Conservation (phyloP, 495 filamentous ascomycete species). For the Barbatosphaeria neglecta region DNA sequence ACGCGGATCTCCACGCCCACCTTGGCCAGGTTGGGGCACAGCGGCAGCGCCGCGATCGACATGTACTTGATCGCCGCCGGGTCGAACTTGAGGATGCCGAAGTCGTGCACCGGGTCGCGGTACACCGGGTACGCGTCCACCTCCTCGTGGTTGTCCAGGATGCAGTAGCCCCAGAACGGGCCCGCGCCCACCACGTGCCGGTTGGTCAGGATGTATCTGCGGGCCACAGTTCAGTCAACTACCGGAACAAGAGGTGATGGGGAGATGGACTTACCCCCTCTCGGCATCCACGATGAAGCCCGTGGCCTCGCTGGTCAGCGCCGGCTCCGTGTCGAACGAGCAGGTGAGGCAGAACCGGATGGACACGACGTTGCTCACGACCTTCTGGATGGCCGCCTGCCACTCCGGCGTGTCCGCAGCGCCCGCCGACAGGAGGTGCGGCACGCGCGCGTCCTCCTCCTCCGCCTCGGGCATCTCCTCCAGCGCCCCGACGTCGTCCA, state of each 20-base stretch:
- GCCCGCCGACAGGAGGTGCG: constrained; percentile 33
- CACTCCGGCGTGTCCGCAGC: constrained; percentile 85
- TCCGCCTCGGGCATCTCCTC: constrained; percentile 4
- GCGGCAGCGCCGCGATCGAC: constrained; percentile 64
- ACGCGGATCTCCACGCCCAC: constrained; percentile 92
- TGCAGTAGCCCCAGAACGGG: constrained; percentile 93
- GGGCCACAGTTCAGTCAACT: constrained; percentile 12
- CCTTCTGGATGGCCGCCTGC: constrained; percentile 90
- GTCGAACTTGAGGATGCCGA: constrained; percentile 91
- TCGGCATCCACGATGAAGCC: constrained; percentile 97
- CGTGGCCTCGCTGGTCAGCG: constrained; percentile 87
- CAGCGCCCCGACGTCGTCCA: constrained; percentile 24
- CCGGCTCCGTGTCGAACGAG: constrained; percentile 92
- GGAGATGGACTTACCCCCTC: constrained; percentile 49
- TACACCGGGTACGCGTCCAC: constrained; percentile 97
- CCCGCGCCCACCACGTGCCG: constrained; percentile 93
- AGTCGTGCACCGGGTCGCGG: constrained; percentile 96
- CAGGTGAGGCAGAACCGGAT: constrained; percentile 99
- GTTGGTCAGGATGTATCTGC: constrained; percentile 65
- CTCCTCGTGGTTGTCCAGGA: constrained; percentile 98
- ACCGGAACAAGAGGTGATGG: constrained; percentile 6
- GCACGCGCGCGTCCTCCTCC: constrained; percentile 17
- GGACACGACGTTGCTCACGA: constrained; percentile 86
- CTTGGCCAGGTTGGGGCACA: constrained; percentile 79
- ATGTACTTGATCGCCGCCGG: constrained; percentile 94